These are phyloP conservation scores for Bretziella fagacearum DNA, from an alignment of 2,329 filamentous ascomycete species.

Conservation along the genomic window DNA sequence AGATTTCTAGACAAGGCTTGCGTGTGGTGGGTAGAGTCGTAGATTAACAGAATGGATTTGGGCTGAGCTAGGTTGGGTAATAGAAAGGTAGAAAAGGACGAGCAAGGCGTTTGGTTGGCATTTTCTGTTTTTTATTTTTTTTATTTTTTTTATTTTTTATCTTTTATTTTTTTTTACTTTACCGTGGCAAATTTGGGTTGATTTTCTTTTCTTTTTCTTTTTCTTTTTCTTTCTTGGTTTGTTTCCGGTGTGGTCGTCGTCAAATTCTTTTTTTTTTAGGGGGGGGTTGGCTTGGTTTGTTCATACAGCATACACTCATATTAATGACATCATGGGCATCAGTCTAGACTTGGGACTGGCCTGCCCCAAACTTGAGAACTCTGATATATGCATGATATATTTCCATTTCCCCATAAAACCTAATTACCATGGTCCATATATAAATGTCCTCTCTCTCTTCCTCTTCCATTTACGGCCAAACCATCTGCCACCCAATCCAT, in stretches of 20 bases:
- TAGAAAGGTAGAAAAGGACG: no score
- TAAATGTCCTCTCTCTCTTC: background rate
- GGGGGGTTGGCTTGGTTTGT: no score
- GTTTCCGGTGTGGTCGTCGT: no score
- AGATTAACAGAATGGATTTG: background rate
- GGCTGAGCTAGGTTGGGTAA: background rate
- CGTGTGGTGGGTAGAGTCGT: slow-evolving; percentile 13
- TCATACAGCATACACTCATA: background rate
- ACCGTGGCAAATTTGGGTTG: background rate
- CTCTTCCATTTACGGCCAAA: slow-evolving; percentile 3
- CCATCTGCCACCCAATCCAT: slow-evolving; percentile 23
- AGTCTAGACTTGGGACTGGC: no score
- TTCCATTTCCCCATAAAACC: no score
- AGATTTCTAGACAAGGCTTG: no score
- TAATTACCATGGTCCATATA: no score
- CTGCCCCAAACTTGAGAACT: no score
- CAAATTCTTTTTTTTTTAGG: background rate
- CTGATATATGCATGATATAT: no score
- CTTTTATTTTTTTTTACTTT: background rate
- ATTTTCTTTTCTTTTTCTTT: background rate
- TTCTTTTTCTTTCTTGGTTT: background rate
- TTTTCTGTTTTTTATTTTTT: background rate
- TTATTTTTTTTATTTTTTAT: background rate
- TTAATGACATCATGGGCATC: background rate
- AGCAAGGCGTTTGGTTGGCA: no score